phyloP scores from a whole-genome alignment of 805 yeast genomes.

The Candida sakaeoensis region DNA sequence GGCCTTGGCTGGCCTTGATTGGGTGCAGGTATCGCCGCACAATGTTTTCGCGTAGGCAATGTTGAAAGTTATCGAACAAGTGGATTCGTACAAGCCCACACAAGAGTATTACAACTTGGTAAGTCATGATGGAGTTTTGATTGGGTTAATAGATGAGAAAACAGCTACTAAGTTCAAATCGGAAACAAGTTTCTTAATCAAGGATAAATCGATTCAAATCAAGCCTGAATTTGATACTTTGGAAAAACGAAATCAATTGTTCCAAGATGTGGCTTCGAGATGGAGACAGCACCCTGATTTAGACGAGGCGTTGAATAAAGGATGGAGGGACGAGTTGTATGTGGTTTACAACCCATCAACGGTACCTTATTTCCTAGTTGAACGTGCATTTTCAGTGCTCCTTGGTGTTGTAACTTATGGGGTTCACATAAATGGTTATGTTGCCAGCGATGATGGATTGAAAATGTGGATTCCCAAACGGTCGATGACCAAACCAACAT shows the following conservation, averaged over 20 bases:
- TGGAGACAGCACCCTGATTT: constrained; percentile 33
- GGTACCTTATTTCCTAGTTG: constrained; percentile 63
- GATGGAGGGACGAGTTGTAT: constrained; percentile 88
- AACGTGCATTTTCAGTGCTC: constrained; percentile 76
- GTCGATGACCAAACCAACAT: constrained; percentile 74
- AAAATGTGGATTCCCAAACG: constrained; percentile 85
- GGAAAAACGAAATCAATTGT: constrained; percentile 36
- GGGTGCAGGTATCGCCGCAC: no score
- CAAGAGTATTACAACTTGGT: constrained; percentile 19
- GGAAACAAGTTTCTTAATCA: constrained; percentile 17
- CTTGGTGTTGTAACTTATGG: constrained; percentile 91
- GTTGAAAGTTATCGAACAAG: constrained; percentile 19
- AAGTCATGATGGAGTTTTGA: constrained; percentile 26
- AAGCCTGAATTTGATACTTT: constrained; percentile 26
- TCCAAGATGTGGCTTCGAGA: constrained; percentile 40
- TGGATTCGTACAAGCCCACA: constrained; percentile 27
- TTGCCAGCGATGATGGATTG: constrained; percentile 39
- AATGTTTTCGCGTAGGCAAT: no score
- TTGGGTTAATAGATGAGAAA: constrained; percentile 28
- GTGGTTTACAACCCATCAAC: constrained; percentile 57
- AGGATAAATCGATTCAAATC: constrained; percentile 22
- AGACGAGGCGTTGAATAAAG: constrained; percentile 37
- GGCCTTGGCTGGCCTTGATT: no score
- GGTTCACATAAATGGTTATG: constrained; percentile 79
- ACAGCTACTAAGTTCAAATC: constrained; percentile 21